phyloP scores from a whole-genome alignment of 2,329 filamentous ascomycete species.

The Curvularia verruculosa region DNA sequence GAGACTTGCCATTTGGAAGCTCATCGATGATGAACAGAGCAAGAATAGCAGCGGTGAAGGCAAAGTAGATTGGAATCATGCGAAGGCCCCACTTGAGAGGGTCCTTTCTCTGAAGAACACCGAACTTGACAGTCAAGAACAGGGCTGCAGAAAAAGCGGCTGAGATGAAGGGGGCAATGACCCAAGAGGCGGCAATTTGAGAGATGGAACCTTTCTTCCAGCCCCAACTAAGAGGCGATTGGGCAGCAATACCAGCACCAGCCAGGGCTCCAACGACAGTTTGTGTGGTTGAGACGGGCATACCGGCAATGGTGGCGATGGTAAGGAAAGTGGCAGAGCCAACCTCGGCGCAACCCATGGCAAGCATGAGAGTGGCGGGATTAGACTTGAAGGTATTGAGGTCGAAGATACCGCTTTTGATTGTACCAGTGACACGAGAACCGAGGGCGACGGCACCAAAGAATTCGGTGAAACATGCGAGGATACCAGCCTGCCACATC shows the following conservation, averaged over 20 bases:
- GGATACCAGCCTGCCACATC: conserved; percentile 59
- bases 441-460: conserved; percentile 60
- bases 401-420: conserved; percentile 65
- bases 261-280: conserved; percentile 66
- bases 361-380: conserved; percentile 63
- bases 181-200: conserved; percentile 54
- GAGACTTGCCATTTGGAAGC: conserved; percentile 43
- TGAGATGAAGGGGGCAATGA: conserved; percentile 57
- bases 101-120: conserved; percentile 57
- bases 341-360: conserved; percentile 62
- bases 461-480: conserved; percentile 59
- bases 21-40: conserved; percentile 66
- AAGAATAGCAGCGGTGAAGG: conserved; percentile 56
- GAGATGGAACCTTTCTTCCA: conserved; percentile 38
- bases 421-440: conserved; percentile 64
- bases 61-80: conserved; percentile 58
- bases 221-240: conserved; percentile 33
- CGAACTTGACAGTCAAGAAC: conserved; percentile 58
- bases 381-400: conserved; percentile 54
- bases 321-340: conserved; percentile 50
- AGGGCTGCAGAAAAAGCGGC: conserved; percentile 57
- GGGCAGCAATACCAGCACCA: conserved; percentile 62
- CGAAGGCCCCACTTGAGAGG: conserved; percentile 58
- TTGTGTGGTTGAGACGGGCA: conserved; percentile 68
- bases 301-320: conserved; percentile 59